Evolutionary conservation across 2,329 filamentous ascomycete genomes (phyloP).

Genomic region (Rutstroemia sp.): DNA sequence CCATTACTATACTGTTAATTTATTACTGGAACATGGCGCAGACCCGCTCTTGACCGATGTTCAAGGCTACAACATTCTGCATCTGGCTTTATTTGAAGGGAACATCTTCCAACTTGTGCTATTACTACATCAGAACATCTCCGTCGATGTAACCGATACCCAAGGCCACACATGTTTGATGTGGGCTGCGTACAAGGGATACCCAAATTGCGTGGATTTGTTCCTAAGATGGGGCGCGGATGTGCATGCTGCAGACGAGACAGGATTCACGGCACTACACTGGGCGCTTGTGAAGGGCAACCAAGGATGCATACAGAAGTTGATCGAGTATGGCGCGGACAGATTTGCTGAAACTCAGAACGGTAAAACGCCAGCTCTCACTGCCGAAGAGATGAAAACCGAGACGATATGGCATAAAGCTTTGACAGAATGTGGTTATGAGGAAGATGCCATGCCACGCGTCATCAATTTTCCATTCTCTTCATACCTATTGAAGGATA

Average conservation of each 20-base stretch:
- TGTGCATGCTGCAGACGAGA: slow-evolving; percentile 82
- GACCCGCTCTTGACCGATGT: slow-evolving; percentile 88
- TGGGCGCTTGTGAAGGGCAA: slow-evolving; percentile 96
- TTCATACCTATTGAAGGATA: slow-evolving; percentile 67
- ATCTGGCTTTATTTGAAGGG: slow-evolving; percentile 94
- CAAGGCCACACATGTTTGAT: slow-evolving; percentile 92
- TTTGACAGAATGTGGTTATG: slow-evolving; percentile 76
- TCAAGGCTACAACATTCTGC: slow-evolving; percentile 96
- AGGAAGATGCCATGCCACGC: slow-evolving; percentile 66
- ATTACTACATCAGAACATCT: slow-evolving; percentile 89
- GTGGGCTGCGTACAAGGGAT: slow-evolving; percentile 99
- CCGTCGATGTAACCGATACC: slow-evolving; percentile 81
- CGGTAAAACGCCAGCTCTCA: slow-evolving; percentile 82
- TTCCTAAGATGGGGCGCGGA: slow-evolving; percentile 93
- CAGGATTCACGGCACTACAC: slow-evolving; percentile 89
- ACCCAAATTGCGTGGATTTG: slow-evolving; percentile 82
- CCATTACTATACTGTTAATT: slow-evolving; percentile 92
- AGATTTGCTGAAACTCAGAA: slow-evolving; percentile 82
- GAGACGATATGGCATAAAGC: slow-evolving; percentile 74
- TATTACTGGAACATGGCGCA: slow-evolving; percentile 84
- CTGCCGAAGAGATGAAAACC: slow-evolving; percentile 87
- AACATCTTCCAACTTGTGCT: slow-evolving; percentile 86
- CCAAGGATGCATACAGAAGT: slow-evolving; percentile 80
- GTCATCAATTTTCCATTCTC: slow-evolving; percentile 65
- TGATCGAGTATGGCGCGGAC: slow-evolving; percentile 93